Percentiles rank a stretch among this genome's conserved stretches.
These are phyloP conservation scores for Buddleja alternifolia DNA, from an alignment of 257 asterid species.

Conservation along the genomic window DNA sequence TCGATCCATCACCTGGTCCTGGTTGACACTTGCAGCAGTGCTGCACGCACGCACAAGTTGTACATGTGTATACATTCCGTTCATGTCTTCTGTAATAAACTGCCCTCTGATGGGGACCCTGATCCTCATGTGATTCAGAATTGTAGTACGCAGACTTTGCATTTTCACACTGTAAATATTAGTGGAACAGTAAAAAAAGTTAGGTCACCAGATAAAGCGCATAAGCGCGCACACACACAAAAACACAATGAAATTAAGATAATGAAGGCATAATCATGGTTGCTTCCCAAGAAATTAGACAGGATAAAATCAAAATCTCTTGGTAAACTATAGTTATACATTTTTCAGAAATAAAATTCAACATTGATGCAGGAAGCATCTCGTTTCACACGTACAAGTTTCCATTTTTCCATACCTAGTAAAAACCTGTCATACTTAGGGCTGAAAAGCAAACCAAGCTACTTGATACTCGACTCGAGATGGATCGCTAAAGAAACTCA, in stretches of 20 bases:
- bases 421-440: too few relatives aligned
- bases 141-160: slow-evolving; percentile 41
- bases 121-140: slow-evolving; percentile 54
- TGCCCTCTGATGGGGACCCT: slow-evolving; percentile 37
- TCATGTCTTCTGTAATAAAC: slow-evolving; percentile 24
- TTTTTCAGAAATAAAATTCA: slow-evolving; percentile 1
- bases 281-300: background rate
- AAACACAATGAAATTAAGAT: background rate
- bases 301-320: background rate
- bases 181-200: background rate
- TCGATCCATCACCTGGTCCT: slow-evolving; percentile 53
- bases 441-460: too few relatives aligned
- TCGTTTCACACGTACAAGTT: background rate
- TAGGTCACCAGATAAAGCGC: background rate
- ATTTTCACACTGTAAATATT: slow-evolving; percentile 31
- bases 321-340: background rate
- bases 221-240: background rate
- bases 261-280: background rate
- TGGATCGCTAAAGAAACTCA: too few relatives aligned
- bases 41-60: slow-evolving; percentile 41
- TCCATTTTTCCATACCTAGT: too few relatives aligned
- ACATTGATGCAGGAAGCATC: background rate
- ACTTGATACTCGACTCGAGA: too few relatives aligned
- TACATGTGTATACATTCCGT: slow-evolving; percentile 28
- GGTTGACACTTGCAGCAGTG: slow-evolving; percentile 33